Conservation (phyloP, 129 eudicot genomes). For the Helichrysum umbraculigerum region DNA sequence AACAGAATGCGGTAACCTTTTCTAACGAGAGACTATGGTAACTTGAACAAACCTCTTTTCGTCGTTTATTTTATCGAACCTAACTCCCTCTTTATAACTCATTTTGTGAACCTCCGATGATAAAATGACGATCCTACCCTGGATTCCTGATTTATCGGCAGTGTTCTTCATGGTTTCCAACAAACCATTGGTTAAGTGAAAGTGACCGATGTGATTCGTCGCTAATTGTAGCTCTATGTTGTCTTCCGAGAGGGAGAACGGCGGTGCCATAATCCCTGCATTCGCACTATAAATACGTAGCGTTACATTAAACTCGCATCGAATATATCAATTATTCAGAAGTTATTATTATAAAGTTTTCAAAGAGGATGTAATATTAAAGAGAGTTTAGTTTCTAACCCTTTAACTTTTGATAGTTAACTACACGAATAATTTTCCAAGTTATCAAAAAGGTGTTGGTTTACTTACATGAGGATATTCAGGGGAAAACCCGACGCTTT, state of each 20-base stretch:
- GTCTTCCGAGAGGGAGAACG: constrained; percentile 71
- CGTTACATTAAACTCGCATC: neutral
- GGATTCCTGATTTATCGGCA: constrained; percentile 47
- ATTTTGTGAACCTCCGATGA: constrained; percentile 62
- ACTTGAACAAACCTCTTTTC: constrained; percentile 47
- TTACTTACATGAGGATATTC: constrained; percentile 78
- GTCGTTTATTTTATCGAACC: constrained; percentile 72
- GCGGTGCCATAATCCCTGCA: constrained; percentile 91
- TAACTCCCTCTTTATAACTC: constrained; percentile 65
- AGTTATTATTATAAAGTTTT: neutral
- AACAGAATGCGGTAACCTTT: neutral
- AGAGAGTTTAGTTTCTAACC: neutral
- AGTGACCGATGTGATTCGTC: constrained; percentile 82
- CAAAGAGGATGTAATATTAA: neutral
- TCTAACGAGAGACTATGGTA: neutral
- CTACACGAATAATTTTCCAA: neutral
- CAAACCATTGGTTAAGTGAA: constrained; percentile 67
- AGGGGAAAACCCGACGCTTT: constrained; percentile 58
- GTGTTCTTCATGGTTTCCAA: constrained; percentile 82
- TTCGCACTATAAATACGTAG: constrained; percentile 50
- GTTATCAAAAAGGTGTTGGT: neutral
- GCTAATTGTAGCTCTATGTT: constrained; percentile 84
- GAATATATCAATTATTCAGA: neutral
- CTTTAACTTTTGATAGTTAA: neutral
- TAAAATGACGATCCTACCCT: constrained; percentile 79